Base-by-base conservation (phyloP, 1,139 yeast genomes). In the Petasospora fabianii region DNA sequence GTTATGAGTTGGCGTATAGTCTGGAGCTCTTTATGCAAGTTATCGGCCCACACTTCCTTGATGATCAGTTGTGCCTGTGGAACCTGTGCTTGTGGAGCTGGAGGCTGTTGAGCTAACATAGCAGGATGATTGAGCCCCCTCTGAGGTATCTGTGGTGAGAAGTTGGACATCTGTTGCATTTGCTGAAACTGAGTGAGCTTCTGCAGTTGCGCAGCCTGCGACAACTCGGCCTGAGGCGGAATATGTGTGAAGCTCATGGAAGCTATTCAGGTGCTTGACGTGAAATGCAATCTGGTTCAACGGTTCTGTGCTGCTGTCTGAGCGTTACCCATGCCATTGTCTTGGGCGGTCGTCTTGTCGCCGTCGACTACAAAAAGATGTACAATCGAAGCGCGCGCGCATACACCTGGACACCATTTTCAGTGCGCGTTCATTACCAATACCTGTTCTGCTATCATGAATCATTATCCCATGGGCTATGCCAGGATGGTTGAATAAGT, bases 41-140 rank as follows among this genome's bases (percentile, higher is more conserved):
- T 92, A 56, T 80, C 79, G 36, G 71, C 74, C 97, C 97, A 92
- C 13, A 92, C 97, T 52, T 90, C 70, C 36, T 66, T 65, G 13
- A 66, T 51, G 12, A 49, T 38, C 5, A 14, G 16, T 13, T 39
- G 34, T 27, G 35, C 47, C 24, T 33, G 42, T 20, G 43, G 45
- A 14, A 39, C 17, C 18, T 32, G 46, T 14, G 39, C 41, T 22
- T 44, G 49, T 17, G 40, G 44, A 3, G 5, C 26, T 11, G 12
- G 13, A 22, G 10, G 26, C 30, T 36, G 14, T 38, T 44, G n/a
- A 30, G 30, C 24, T 39, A 47, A 11, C 16, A 26, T 13, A 8
- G 13, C n/a, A 13, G 28, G 27, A 21, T 44, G 40, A 29, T 42
- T 47, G n/a, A 44, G 18, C 10, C 36, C 40, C 21, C 46, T 39